These are phyloP conservation scores for Lippia alba DNA, from an alignment of 305 asterid genomes.

Conservation along the genomic window DNA sequence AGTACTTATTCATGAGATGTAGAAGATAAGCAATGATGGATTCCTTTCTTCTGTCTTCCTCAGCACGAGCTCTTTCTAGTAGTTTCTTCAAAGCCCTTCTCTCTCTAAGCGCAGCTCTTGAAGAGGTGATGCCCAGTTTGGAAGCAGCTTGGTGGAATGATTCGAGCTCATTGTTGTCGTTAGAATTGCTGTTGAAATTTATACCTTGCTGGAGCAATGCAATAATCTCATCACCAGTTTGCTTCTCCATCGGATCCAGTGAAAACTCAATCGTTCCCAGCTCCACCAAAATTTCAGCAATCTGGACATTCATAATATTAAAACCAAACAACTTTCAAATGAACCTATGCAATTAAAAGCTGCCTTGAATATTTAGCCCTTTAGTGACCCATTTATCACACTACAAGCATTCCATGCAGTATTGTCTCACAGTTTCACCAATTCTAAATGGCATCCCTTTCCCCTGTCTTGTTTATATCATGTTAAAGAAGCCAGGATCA, in stretches of 20 bases:
- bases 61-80: slow-evolving; percentile 88
- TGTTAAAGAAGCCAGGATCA: not conserved
- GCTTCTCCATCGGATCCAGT: slow-evolving; percentile 85
- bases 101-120: slow-evolving; percentile 95
- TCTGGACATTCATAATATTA: slow-evolving; percentile 50
- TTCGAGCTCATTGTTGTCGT: slow-evolving; percentile 85
- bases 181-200: slow-evolving; percentile 64
- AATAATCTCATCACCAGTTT: slow-evolving; percentile 87
- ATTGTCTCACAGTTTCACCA: not conserved
- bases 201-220: slow-evolving; percentile 91
- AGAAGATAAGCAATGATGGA: slow-evolving; percentile 90
- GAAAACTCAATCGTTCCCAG: slow-evolving; percentile 78
- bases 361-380: not conserved
- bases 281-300: slow-evolving; percentile 73
- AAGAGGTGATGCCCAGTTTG: slow-evolving; percentile 87
- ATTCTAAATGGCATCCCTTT: not conserved
- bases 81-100: slow-evolving; percentile 95
- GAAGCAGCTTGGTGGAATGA: slow-evolving; percentile 93
- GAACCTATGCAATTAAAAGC: not conserved
- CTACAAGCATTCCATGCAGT: not conserved
- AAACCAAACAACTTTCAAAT: slow-evolving; percentile 33
- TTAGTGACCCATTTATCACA: not conserved
- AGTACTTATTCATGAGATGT: slow-evolving; percentile 90
- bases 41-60: slow-evolving; percentile 96
- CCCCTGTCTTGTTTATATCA: not conserved